phyloP scores from a whole-genome alignment of 495 filamentous ascomycete genomes.

The Xylaria curta region DNA sequence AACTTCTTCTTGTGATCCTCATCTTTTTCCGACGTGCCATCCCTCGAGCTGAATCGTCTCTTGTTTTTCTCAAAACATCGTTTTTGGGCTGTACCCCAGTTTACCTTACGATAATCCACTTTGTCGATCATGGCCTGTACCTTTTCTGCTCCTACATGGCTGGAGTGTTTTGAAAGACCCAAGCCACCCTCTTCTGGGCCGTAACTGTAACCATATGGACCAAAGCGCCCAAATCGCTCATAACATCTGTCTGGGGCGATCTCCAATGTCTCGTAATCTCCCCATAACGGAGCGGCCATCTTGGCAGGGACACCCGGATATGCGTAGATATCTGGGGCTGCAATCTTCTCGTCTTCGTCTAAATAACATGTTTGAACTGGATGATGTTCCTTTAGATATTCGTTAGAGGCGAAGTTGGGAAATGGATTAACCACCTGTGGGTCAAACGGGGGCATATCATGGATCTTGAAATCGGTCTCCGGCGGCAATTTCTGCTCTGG shows the following conservation, averaged over 20 bases:
- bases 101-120: slow-evolving; percentile 74
- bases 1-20: slow-evolving; percentile 30
- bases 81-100: slow-evolving; percentile 78
- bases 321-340: slow-evolving; percentile 65
- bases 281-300: slow-evolving; percentile 76
- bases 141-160: slow-evolving; percentile 68
- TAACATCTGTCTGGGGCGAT: slow-evolving; percentile 80
- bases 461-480: slow-evolving; percentile 29
- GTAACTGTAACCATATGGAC: slow-evolving; percentile 86
- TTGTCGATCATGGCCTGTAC: slow-evolving; percentile 67
- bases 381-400: slow-evolving; percentile 63
- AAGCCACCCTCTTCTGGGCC: slow-evolving; percentile 72
- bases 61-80: slow-evolving; percentile 71
- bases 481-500: slow-evolving; percentile 65
- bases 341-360: slow-evolving; percentile 59
- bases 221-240: slow-evolving; percentile 80
- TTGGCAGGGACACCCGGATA: slow-evolving; percentile 71
- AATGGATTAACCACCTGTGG: slow-evolving; percentile 69
- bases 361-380: slow-evolving; percentile 73
- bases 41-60: slow-evolving; percentile 58
- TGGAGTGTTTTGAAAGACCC: slow-evolving; percentile 71
- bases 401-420: slow-evolving; percentile 60
- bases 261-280: slow-evolving; percentile 72
- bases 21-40: slow-evolving; percentile 12
- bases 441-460: slow-evolving; percentile 43